Evolutionary conservation across 2,329 filamentous ascomycete species (phyloP), one percentile per base, ranked within the genome.

Genomic region (Zymoseptoria crescenta): DNA sequence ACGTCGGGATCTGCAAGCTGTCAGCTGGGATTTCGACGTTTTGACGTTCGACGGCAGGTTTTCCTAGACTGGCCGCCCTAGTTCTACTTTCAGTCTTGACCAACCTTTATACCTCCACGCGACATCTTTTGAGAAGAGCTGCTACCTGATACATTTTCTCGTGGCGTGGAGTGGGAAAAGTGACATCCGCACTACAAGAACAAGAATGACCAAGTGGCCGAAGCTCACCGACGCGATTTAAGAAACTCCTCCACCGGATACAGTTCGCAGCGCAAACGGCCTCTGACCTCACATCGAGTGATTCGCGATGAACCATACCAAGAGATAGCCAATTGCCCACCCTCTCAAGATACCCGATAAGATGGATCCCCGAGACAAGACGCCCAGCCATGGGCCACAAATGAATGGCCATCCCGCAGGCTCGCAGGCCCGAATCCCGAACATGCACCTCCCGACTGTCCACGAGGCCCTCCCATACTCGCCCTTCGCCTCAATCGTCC

Each of bases 381-480:
- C 49, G 10, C 56, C 59, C 56, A 55, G 60, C 35, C 52, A 57
- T 49, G 55, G 52, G 53, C 55, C 60, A 16, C 60, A 57, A 27
- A 56, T 58, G 49, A 65, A 63, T 56, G 65, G 59, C 57, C 48
- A 52, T 30, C 48, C 58, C 21, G 55, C 54, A 54, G 52, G 52
- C 27, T 27, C 27, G 48, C 54, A 28, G 21, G 52, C 63, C 59
- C 59, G 58, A 5, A 10, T 30, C 52, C 35, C 58, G 53, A 57
- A 56, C 49, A 55, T 66, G 35, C 67, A 64, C 28, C 59, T 78
- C 49, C 76, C 79, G 9, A 80, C 77, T 2, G 81, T 94, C 10
- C 82, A 87, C 58, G 88, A 94, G 70, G 89, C 89, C 29, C 79
- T 94, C 52, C 87, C 88, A n/a, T 92, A 86, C 74, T 89, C 89